Evolutionary conservation across 257 asterid genomes (phyloP), one percentile per base, ranked within the genome.

Genomic region (Ilex aquifolium): DNA sequence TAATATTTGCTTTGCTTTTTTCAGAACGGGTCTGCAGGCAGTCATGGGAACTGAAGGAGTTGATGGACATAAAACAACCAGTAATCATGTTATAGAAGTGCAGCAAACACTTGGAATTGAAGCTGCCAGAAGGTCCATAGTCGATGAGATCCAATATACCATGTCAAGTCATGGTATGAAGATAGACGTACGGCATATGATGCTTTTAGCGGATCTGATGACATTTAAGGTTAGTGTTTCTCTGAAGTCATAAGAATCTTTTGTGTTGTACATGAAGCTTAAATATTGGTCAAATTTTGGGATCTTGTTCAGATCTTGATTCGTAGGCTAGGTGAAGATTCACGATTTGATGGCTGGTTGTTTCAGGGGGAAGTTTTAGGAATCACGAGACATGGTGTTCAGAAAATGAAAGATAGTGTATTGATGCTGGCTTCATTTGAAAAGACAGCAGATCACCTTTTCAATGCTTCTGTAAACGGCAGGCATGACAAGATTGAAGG

Each of bases 171-270:
- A 92, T 64, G 95, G 93, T 66, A 92, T 89, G 95, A 80, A 88
- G 56, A 92, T 92, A 42, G 98, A 92, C 83, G 77, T 73, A 40
- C 93, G 98, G 21, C 98, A 92, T 76, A 89, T 92, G 98, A 92
- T 85, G 97, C 95, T 92, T 73, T 88, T 92, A 53, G 98, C 95
- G 60, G 98, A 92, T 77, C 46, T 87, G 42, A 92, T 92, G 98
- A 89, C 98, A 68, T 88, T 60, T 66, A 92, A 85, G 95, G 97
- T 92, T 10, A 54, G 68, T 69, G 59, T 55, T 65, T 58, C 57
- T 53, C 62, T 36, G 8, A 15, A 50, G 8, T 8, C 13, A 50
- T 10, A n/a, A 11, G 5, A 50, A 14, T 50, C 21, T 42, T 42
- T 7, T 42, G 48, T 11, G 48, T 42, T 42, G 12, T 42, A 42